Evolutionary conservation across 345 rosid species (phyloP), one percentile per base, ranked within the genome.

Genomic region (Melaleuca quinquenervia): DNA sequence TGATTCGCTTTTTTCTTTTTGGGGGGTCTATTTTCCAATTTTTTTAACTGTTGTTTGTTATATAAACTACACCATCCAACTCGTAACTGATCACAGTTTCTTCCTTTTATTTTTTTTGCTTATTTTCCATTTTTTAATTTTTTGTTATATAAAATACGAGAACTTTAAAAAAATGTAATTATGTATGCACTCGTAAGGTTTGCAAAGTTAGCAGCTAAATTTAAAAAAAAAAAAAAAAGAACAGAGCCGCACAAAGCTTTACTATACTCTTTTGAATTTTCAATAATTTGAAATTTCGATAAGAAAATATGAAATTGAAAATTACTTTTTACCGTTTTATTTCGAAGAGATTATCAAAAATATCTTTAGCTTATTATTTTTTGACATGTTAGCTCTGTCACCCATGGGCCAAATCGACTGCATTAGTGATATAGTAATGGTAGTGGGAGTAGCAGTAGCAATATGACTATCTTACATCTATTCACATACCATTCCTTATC

Each of bases 131-230:
- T 2, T 2, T 11, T 50, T 12, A 12, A 12, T 0, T 58, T 58
- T 58, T n/a, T 12, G 29, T 27, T 13, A 58, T n/a, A 58, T 29
- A 58, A 58, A 58, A 11, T 12, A 6, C 64, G 12, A 58, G 70
- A 58, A 58, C 70, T 58, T 58, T 12, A 58, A 26, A 58, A 58
- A 58, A 58, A 58, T 58, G 70, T 6, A 58, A 13, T 58, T 13
- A 0, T 27, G 13, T 8, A 58, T 6, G 2, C 20, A 0, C 14
- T 2, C 32, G 36, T 58, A n/a, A 16, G n/a, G 16, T 13, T 8
- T 8, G 8, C 18, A 2, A 58, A 58, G 70, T 41, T 41, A 4
- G 3, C 4, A 41, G 41, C 41, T 4, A 41, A 41, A 4, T 2
- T 2, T 2, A 41, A 41, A 41, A 41, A 41, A 41, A 2, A 41